Evolutionary conservation across 345 rosid genomes (phyloP), one percentile per base, ranked within the genome.

Genomic region (Microcos paniculata): DNA sequence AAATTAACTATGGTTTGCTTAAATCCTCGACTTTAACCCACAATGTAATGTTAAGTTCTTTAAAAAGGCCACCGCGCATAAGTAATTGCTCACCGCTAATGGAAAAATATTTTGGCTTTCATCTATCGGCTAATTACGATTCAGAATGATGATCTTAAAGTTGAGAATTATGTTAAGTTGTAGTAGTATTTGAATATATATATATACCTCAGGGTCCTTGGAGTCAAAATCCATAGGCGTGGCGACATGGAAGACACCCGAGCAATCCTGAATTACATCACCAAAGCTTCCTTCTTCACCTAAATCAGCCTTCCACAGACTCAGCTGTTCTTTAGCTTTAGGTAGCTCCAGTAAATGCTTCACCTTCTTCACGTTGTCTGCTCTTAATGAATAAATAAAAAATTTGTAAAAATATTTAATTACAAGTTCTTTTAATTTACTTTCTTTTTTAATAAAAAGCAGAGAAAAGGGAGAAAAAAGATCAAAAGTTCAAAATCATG

Each of bases 161-260:
- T 35, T 35, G 0, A 35, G 40, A 35, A 7, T 35, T 35, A 35
- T 35, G 2, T 35, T 35, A 0, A 7, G 40, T 7, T 35, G 40
- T 35, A 3, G 6, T 3, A 3, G 40, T 4, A 35, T 3, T 35
- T 53, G 0, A 18, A 51, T 21, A 69, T 12, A 3, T 24, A 16
- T 5, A 16, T 3, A 40, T 30, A 40, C 87, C 79, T 82, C 87
- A 1, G 77, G 82, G 30, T 86, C 85, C 18, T 70, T 45, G 67
- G 79, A 65, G 8, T 65, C 76, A 40, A 82, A 73, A 49, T 86
- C 82, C 80, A 80, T 67, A 3, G 87, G 89, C 0, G 71, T 81
- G 26, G 89, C 87, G 1, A 84, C 85, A 21, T 80, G 82, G 61
- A 84, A 80, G 15, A 84, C 87, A 0, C 84, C 82, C 0, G 57